Evolutionary conservation across 2,329 filamentous ascomycete species (phyloP), one percentile per base, ranked within the genome.

Genomic region (Monosporascus sp.): DNA sequence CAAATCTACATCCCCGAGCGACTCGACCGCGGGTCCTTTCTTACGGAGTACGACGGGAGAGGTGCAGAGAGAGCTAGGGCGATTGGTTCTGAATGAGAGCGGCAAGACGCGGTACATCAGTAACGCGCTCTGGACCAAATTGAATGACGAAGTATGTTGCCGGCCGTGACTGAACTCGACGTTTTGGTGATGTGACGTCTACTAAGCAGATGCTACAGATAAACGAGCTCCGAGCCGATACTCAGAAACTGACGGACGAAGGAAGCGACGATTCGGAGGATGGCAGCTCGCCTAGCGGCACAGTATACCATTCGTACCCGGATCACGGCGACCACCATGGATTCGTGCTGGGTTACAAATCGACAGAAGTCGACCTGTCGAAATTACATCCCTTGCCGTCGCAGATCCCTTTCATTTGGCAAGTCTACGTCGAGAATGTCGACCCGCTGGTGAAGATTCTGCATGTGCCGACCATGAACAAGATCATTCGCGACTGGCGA

Each of bases 281-380:
- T n/a, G 82, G 78, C 20, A 79, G 80, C 20, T 75, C 78, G 1
- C 71, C 74, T 52, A 62, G 74, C 53, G 62, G 74, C 60, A 65
- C 76, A 53, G 59, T 73, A 27, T 64, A 69, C 22, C 68, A 44
- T 16, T 14, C 70, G 19, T 62, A 67, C 5, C 46, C 58, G 5
- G 64, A 67, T 6, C 59, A 67, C 5, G 58, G 71, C n/a, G 80
- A 83, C 55, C 85, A 89, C 58, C 86, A 91, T 52, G 80, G 81
- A 24, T 92, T 89, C 66, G 76, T 91, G 26, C 80, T 91, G 57
- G 87, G 87, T 7, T 89, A 88, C 66, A 84, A 81, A 55, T 90
- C 87, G 1, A 78, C 80, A n/a, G 82, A 81, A 58, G 84, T 89
- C 26, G 81, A 91, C 60, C 72, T 91, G 58, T 71, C 78, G 19